Conservation (phyloP, 768 basidiomycete genomes). For the Leccinum obscurum region DNA sequence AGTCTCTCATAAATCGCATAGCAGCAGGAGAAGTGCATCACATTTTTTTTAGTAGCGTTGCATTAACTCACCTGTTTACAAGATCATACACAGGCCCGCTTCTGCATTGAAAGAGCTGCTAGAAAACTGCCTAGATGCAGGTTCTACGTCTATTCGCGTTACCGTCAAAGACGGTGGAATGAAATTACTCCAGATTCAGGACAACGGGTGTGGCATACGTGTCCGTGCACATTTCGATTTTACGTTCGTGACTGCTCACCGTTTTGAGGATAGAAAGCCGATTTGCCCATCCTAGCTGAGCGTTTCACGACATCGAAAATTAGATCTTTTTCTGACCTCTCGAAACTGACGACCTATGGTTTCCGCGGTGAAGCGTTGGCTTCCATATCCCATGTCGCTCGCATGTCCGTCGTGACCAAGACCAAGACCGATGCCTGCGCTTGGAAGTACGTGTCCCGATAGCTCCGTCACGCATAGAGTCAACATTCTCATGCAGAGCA, state of each 20-base stretch:
- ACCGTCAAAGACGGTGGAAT: slow-evolving; percentile 94
- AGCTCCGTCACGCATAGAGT: not conserved
- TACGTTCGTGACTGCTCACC: not conserved
- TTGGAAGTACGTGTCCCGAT: slow-evolving; percentile 73
- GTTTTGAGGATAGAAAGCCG: slow-evolving; percentile 61
- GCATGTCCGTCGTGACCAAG: slow-evolving; percentile 88
- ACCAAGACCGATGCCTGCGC: slow-evolving; percentile 79
- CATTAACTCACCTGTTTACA: slow-evolving; percentile 20
- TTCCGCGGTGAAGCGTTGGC: slow-evolving; percentile 97
- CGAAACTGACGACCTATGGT: slow-evolving; percentile 85
- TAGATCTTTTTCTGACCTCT: slow-evolving; percentile 80
- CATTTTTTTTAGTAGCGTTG: not conserved
- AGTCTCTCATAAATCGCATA: slow-evolving; percentile 88
- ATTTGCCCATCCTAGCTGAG: slow-evolving; percentile 89
- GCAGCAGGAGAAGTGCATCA: slow-evolving; percentile 68
- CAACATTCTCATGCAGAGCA: slow-evolving; percentile 51
- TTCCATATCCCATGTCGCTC: slow-evolving; percentile 92
- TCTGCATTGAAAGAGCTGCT: slow-evolving; percentile 96
- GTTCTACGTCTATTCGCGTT: slow-evolving; percentile 81
- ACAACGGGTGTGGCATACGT: slow-evolving; percentile 94
- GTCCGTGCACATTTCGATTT: slow-evolving; percentile 43
- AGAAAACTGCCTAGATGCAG: slow-evolving; percentile 95
- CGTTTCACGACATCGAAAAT: slow-evolving; percentile 96
- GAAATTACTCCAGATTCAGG: slow-evolving; percentile 93
- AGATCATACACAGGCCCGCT: slow-evolving; percentile 89